Conservation (phyloP, 2,329 filamentous ascomycete genomes). For the Aureobasidium sp. region DNA sequence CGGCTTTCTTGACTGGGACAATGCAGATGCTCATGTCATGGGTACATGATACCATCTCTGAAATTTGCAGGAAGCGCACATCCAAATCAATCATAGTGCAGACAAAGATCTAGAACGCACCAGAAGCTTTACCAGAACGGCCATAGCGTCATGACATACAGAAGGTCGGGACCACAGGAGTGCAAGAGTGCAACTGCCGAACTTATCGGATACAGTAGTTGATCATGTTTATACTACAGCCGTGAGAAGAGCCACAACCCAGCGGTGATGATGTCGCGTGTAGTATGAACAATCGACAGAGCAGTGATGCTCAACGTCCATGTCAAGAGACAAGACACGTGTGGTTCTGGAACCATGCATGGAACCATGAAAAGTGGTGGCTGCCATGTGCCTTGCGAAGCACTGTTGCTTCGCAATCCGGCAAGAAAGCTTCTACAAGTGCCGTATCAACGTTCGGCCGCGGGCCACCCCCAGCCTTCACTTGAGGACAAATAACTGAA, state of each 20-base stretch:
- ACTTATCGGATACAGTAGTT: no score
- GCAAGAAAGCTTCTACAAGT: slow-evolving; percentile 8
- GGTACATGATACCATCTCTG: background rate
- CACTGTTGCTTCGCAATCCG: background rate
- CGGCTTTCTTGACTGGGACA: background rate
- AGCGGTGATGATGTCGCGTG: no score
- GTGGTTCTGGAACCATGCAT: slow-evolving; percentile 3
- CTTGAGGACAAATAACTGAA: background rate
- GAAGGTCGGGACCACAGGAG: background rate
- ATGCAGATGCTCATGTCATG: background rate
- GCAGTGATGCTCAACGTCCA: no score
- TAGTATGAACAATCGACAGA: no score
- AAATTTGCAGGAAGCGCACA: background rate
- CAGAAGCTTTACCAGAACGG: background rate
- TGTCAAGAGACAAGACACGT: background rate
- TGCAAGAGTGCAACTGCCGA: background rate
- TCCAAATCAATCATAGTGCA: background rate
- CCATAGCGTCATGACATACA: background rate
- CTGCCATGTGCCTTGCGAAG: background rate
- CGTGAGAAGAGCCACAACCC: background rate
- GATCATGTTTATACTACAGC: no score
- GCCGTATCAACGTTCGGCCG: background rate
- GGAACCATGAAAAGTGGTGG: background rate
- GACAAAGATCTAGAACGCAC: background rate
- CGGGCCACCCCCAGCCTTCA: slow-evolving; percentile 1